These are phyloP conservation scores for Gamsiella multidivaricata DNA, from an alignment of 192 early-diverging fungal species.

Conservation along the genomic window DNA sequence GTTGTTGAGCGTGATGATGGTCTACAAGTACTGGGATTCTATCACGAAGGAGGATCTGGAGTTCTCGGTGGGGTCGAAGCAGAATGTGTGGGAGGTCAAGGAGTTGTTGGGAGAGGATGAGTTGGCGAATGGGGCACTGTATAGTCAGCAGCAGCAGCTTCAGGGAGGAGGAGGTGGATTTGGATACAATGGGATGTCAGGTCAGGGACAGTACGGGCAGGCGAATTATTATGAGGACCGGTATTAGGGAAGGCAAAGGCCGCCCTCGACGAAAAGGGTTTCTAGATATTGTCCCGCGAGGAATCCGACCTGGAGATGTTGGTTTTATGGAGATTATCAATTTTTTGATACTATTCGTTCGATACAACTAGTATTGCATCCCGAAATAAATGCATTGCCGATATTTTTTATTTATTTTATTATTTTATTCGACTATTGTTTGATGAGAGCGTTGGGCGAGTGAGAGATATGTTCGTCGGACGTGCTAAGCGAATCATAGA, in stretches of 20 bases:
- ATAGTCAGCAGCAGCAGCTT: conserved; percentile 41
- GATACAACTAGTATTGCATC: no score
- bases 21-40: conserved; percentile 99
- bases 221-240: conserved; percentile 36
- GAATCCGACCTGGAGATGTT: no score
- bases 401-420: no score
- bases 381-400: no score
- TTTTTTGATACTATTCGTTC: no score
- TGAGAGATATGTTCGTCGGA: no score
- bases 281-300: no score
- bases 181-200: conserved; percentile 13
- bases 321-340: no score
- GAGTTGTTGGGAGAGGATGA: conserved; percentile 71
- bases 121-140: conserved; percentile 37
- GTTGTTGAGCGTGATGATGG: conserved; percentile 96
- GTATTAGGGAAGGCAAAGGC: conserved; percentile 19
- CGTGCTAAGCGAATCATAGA: no score
- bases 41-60: conserved; percentile 99
- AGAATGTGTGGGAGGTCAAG: conserved; percentile 86
- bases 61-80: conserved; percentile 83
- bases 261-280: no score
- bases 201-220: conserved; percentile 30
- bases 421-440: no score
- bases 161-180: not conserved
- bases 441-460: no score